A percentile compares a stretch with the other conserved stretches of the same genome.
phyloP scores from a whole-genome alignment of 495 filamentous ascomycete genomes.

The Apiosordaria backusii region DNA sequence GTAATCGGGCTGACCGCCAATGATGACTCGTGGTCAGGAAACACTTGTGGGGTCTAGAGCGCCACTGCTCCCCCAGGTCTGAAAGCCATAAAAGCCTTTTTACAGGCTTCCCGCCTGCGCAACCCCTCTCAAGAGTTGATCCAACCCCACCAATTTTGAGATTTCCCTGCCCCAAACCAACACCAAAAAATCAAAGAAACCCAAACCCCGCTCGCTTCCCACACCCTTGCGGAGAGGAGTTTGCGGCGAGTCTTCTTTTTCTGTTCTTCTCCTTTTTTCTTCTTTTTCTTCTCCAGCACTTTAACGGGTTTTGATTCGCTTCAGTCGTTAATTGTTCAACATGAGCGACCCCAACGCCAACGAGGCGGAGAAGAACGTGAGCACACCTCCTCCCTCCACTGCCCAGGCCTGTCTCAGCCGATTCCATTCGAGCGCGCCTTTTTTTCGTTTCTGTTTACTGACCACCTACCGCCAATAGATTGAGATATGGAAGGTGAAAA shows the following conservation, averaged over 20 bases:
- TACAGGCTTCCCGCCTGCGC: slow-evolving; percentile 10
- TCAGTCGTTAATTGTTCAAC: slow-evolving; percentile 41
- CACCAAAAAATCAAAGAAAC: slow-evolving; percentile 12
- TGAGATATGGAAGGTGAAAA: slow-evolving; percentile 88
- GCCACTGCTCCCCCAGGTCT: slow-evolving; percentile 11
- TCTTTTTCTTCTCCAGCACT: not conserved
- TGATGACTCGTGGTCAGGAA: slow-evolving; percentile 18
- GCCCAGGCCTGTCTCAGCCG: not conserved
- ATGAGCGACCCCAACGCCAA: slow-evolving; percentile 88
- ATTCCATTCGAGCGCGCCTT: not conserved
- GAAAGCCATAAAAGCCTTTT: slow-evolving; percentile 26
- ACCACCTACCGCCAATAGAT: slow-evolving; percentile 39
- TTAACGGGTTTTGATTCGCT: slow-evolving; percentile 4
- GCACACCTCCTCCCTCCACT: slow-evolving; percentile 18
- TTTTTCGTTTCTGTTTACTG: slow-evolving; percentile 13
- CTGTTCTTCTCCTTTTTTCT: slow-evolving; percentile 7
- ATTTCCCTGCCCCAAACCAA: slow-evolving; percentile 13
- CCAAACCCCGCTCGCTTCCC: slow-evolving; percentile 8
- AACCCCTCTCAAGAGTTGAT: slow-evolving; percentile 28
- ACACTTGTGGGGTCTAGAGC: slow-evolving; percentile 6
- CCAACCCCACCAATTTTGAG: slow-evolving; percentile 30
- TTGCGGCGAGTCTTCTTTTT: slow-evolving; percentile 9
- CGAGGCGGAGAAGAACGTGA: slow-evolving; percentile 97
- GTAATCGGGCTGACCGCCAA: slow-evolving; percentile 13
- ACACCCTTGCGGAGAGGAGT: not conserved